Evolutionary conservation across 2,329 filamentous ascomycete genomes (phyloP).

Genomic region (Exophiala xenobiotica): DNA sequence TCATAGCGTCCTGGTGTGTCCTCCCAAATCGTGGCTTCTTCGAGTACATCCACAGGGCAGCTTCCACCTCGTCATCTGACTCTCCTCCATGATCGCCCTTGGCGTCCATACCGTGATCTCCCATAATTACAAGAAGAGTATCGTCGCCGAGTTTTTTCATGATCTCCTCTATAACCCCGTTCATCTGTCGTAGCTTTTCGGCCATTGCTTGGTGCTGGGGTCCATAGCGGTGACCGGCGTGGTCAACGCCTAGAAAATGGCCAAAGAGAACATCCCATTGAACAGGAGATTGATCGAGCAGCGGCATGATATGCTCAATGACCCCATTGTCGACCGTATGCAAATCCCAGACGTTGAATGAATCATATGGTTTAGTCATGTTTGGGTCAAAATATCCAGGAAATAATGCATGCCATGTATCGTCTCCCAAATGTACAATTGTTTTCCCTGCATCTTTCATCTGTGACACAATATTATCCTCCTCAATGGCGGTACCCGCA

Average conservation of each 20-base stretch:
- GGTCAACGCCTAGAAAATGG: constrained; percentile 92
- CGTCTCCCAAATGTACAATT: constrained; percentile 92
- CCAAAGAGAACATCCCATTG: constrained; percentile 95
- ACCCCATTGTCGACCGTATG: constrained; percentile 97
- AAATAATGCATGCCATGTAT: constrained; percentile 93
- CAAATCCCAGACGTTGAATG: constrained; percentile 97
- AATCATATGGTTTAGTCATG: constrained; percentile 86
- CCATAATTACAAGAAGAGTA: constrained; percentile 91
- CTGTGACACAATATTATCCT: constrained; percentile 75
- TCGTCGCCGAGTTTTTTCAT: constrained; percentile 73
- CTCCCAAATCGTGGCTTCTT: constrained; percentile 82
- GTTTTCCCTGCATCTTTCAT: constrained; percentile 66
- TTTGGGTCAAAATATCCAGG: constrained; percentile 88
- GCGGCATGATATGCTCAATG: constrained; percentile 81
- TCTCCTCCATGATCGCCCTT: constrained; percentile 99
- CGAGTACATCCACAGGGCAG: constrained; percentile 98
- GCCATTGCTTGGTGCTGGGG: constrained; percentile 91
- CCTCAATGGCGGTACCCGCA: constrained; percentile 89
- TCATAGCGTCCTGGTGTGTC: constrained; percentile 58
- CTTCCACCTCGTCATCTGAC: constrained; percentile 92
- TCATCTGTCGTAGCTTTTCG: constrained; percentile 88
- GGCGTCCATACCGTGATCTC: constrained; percentile 97
- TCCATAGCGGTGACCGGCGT: constrained; percentile 93
- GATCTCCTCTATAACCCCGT: constrained; percentile 71
- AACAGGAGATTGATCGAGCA: constrained; percentile 63